Conservation (phyloP, 257 asterid genomes). For the Plantago ovata region DNA sequence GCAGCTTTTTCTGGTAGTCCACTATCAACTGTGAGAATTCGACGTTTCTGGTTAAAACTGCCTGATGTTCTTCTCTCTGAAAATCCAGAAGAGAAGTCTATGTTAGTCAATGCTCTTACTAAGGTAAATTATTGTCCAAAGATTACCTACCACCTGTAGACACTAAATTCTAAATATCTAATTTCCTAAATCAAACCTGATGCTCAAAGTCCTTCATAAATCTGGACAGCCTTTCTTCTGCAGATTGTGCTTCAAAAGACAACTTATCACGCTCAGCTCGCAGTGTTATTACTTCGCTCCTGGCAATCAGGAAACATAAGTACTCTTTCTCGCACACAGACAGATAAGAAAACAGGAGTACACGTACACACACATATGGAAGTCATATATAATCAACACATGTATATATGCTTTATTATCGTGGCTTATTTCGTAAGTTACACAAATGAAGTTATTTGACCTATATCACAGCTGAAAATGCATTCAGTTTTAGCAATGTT, state of each 20-base stretch:
- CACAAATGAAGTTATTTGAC: too few relatives aligned
- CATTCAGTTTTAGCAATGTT: too few relatives aligned
- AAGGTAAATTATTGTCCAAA: neutral
- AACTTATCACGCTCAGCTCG: conserved; percentile 76
- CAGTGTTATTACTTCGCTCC: conserved; percentile 59
- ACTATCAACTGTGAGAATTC: conserved; percentile 83
- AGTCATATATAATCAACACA: neutral
- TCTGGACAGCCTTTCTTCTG: conserved; percentile 70
- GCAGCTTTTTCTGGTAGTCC: conserved; percentile 75
- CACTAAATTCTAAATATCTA: neutral
- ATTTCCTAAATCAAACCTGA: conserved; percentile 40
- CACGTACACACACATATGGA: too few relatives aligned
- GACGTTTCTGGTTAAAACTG: conserved; percentile 65
- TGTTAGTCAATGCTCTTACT: conserved; percentile 7
- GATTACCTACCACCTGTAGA: neutral
- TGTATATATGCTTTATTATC: neutral
- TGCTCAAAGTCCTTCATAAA: conserved; percentile 81
- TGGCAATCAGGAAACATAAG: conserved; percentile 20
- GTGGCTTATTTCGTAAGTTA: too few relatives aligned
- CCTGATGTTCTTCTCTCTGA: conserved; percentile 71
- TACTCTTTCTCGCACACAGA: neutral
- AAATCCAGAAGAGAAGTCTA: conserved; percentile 11
- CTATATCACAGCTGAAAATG: too few relatives aligned
- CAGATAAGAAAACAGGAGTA: conserved; percentile 17
- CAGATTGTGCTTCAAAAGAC: conserved; percentile 65